Evolutionary conservation across 306 rosid species (phyloP).

Genomic region (Acmispon strigosus): DNA sequence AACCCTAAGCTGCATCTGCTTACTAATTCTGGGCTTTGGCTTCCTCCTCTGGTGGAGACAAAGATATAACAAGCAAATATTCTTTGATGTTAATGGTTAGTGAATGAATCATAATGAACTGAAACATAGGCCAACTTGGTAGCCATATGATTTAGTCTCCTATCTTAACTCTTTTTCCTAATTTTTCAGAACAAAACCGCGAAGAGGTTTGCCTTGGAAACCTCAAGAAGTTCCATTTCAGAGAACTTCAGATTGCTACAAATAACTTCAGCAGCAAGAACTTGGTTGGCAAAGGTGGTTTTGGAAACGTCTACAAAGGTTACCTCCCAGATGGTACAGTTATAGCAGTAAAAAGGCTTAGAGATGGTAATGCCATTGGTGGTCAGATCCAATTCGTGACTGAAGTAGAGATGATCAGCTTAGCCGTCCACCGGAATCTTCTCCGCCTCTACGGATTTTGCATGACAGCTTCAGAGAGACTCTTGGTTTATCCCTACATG

Average conservation of each 20-base stretch:
- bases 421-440: conserved; percentile 87
- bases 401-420: conserved; percentile 96
- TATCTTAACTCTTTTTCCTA: neutral
- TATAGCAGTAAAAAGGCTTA: conserved; percentile 85
- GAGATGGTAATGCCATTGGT: conserved; percentile 77
- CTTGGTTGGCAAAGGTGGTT: conserved; percentile 88
- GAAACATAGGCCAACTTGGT: neutral
- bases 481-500: conserved; percentile 94
- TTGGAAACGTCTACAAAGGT: conserved; percentile 95
- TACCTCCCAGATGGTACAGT: conserved; percentile 67
- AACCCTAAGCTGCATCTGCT: conserved; percentile 69
- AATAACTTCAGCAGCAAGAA: conserved; percentile 84
- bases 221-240: conserved; percentile 68
- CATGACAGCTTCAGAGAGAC: conserved; percentile 73
- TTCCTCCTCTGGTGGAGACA: conserved; percentile 90
- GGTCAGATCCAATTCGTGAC: conserved; percentile 92
- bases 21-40: conserved; percentile 65
- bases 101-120: conserved; percentile 15
- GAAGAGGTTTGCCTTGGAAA: conserved; percentile 89
- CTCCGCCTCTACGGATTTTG: conserved; percentile 91
- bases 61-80: conserved; percentile 74
- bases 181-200: conserved; percentile 55
- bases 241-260: conserved; percentile 91
- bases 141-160: neutral
- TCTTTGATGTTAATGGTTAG: conserved; percentile 85